Evolutionary conservation across 2,329 filamentous ascomycete species (phyloP), one percentile per base, ranked within the genome.

Genomic region (Domatiomyces globalis): DNA sequence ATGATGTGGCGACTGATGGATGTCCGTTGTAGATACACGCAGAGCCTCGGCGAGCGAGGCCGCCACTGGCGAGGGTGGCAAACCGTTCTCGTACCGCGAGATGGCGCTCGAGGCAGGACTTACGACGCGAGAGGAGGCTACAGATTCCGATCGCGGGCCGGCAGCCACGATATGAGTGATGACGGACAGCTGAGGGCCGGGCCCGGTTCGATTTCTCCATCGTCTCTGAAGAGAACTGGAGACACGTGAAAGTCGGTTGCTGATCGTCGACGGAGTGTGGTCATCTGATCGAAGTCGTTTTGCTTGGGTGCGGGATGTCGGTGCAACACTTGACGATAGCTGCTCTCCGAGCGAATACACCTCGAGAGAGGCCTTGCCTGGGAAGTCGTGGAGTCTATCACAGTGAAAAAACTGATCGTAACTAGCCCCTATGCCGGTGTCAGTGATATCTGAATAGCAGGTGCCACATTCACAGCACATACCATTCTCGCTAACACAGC

Each of bases 241-340:
- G 57, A 81, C 77, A 55, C 79, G 77, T 62, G 80, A 78, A 60
- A 89, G 68, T 60, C 84, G 77, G 56, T 80, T 74, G 48, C 82
- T 76, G 54, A 88, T 71, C 49, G 75, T 79, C 45, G 76, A 72
- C 27, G 84, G 72, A 0, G 81, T 72, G 1, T 79, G 77, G 46
- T 85, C 81, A 29, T 72, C 71, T 43, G 75, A 75, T 49, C 74
- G 69, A 51, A 76, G 76, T 64, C 81, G 80, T 66, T 78, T 83
- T 51, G 71, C 33, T 39, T 39, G 33, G 9, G 15, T 2, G 33
- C 33, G 33, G 10, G 33, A 39, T 39, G 33, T 12, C 33, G 33
- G 12, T 39, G 10, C 12, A 15, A 39, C 10, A 15, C 33, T 39
- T 15, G 33, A 39, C 33, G 33, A 39, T 7, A 39, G 33, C 33